Base-by-base conservation (phyloP, 192 early-diverging fungal species). In the Coemansia sp. region DNA sequence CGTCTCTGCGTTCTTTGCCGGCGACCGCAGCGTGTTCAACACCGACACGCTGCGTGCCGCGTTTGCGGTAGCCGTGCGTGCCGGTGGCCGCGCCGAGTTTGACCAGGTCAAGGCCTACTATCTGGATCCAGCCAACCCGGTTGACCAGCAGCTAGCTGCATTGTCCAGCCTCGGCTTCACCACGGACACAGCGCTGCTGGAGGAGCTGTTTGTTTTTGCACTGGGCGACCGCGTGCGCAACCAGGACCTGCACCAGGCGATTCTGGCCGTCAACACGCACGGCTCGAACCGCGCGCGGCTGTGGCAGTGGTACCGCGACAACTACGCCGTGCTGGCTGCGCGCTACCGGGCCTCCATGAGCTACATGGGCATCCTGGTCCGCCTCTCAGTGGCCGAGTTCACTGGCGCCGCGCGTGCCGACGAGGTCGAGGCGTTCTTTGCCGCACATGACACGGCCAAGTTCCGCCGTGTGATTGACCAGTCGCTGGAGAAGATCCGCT, bases 121-220 rank as follows among this genome's bases (percentile, higher is more conserved):
- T 67, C 63, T 77, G 27, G 81, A 87, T 49, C 57, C 71, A 15
- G 67, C 66, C 50, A 67, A 80, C 14, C 79, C 84, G 1, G 79
- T 79, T 0, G 90, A 92, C 62, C 87, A 88, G 65, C 80, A 79
- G 56, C 50, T 86, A 55, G 62, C 81, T 8, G 87, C 88, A 2
- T 79, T 92, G 39, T 70, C 70, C 30, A 70, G 78, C 2, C 71
- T 92, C 19, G 84, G 86, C 20, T 67, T 67, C 26, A 66, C 81
- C 26, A 79, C 77, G 19, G 71, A 83, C 31, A 59, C 75, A 1
- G 75, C 60, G 12, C 68, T 92, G 46, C 64, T 88, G 19, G 56
- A 83, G 28, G 74, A 84, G 45, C 63, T 82, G 46, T 67, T 92
- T 15, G 70, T 75, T 41, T 79, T 88, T 61, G 74, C 81, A 9